These are phyloP conservation scores for Xerophyta viscosa DNA, from an alignment of 106 monocot species.

Conservation along the genomic window DNA sequence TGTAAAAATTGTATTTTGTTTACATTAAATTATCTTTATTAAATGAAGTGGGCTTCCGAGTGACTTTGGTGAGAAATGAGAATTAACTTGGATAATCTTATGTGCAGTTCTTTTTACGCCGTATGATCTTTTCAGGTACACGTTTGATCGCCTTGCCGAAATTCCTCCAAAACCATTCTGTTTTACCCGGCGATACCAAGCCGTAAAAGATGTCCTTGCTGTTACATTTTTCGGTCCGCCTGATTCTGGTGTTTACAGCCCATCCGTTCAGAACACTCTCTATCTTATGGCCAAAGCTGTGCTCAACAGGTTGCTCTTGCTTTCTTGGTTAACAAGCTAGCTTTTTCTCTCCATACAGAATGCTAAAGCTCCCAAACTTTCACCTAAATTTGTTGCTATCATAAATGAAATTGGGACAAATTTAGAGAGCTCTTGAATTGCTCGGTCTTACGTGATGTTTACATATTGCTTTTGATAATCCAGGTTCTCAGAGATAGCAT, in stretches of 20 bases:
- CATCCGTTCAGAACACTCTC: conserved; percentile 91
- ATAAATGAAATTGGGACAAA: too few relatives aligned
- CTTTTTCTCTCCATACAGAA: neutral
- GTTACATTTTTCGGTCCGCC: conserved; percentile 75
- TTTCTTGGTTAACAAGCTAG: neutral
- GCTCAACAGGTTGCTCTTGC: conserved; percentile 56
- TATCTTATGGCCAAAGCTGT: conserved; percentile 76
- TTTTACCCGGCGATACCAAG: conserved; percentile 49
- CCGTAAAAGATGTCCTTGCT: conserved; percentile 49
- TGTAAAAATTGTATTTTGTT: too few relatives aligned
- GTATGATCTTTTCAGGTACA: conserved; percentile 59
- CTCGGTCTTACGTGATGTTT: too few relatives aligned
- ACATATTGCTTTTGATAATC: conserved; percentile 8
- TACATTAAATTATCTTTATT: too few relatives aligned
- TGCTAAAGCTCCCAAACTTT: too few relatives aligned
- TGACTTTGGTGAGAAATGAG: too few relatives aligned
- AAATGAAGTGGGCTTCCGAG: too few relatives aligned
- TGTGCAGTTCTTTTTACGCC: too few relatives aligned
- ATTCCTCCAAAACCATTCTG: conserved; percentile 43
- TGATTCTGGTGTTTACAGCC: conserved; percentile 70
- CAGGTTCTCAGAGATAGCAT: conserved; percentile 61
- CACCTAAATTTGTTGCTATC: too few relatives aligned
- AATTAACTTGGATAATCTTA: too few relatives aligned
- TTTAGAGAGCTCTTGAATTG: too few relatives aligned
- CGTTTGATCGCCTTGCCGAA: conserved; percentile 38